These are phyloP conservation scores for Coemansia sp. DNA, from an alignment of 192 early-diverging fungal genomes.

Conservation along the genomic window DNA sequence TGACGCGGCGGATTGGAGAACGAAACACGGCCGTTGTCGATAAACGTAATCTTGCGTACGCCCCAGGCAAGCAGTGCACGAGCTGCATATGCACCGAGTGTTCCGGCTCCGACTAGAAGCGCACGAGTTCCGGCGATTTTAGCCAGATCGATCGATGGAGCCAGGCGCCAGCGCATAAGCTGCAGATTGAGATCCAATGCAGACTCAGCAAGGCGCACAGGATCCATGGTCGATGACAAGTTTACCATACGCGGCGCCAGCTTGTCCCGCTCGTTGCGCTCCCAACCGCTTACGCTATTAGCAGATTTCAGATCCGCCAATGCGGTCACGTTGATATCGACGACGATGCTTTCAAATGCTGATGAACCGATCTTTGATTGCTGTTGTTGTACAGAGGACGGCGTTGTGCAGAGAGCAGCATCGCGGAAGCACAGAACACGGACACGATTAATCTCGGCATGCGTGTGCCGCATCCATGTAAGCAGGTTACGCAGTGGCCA, in stretches of 20 bases:
- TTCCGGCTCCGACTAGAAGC: slow-evolving; percentile 90
- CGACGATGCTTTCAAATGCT: slow-evolving; percentile 33
- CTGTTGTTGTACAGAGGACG: neutral
- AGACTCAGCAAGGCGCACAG: slow-evolving; percentile 75
- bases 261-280: slow-evolving; percentile 75
- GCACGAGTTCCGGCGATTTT: slow-evolving; percentile 73
- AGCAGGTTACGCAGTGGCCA: slow-evolving; percentile 94
- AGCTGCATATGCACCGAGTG: slow-evolving; percentile 91
- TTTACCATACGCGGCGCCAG: slow-evolving; percentile 80
- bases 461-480: slow-evolving; percentile 48
- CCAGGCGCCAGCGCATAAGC: slow-evolving; percentile 94
- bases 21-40: slow-evolving; percentile 87
- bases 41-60: slow-evolving; percentile 88
- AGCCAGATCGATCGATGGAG: slow-evolving; percentile 80
- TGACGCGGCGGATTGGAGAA: slow-evolving; percentile 93
- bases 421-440: slow-evolving; percentile 46
- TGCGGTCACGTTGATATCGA: slow-evolving; percentile 28
- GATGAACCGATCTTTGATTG: neutral
- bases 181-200: slow-evolving; percentile 94
- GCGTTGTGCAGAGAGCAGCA: slow-evolving; percentile 5
- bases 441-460: slow-evolving; percentile 8
- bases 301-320: slow-evolving; percentile 8
- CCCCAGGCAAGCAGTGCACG: slow-evolving; percentile 90
- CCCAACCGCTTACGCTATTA: slow-evolving; percentile 78
- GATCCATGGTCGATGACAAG: slow-evolving; percentile 88